Percentiles rank a stretch among this genome's conserved stretches.
These are phyloP conservation scores for Dryas integrifolia DNA, from an alignment of 331 rosid genomes.

Conservation along the genomic window DNA sequence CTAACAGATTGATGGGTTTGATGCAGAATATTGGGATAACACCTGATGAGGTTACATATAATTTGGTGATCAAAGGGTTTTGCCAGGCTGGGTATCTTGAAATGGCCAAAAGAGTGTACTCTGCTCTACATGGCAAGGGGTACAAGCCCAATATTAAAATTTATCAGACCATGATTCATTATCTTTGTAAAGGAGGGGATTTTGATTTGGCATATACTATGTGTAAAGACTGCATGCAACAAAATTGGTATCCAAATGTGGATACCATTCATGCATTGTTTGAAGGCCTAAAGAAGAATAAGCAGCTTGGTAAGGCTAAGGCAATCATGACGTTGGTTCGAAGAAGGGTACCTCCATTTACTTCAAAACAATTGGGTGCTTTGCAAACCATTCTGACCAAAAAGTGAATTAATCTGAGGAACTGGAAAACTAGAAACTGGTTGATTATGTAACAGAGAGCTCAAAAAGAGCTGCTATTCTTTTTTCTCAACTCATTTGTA, in stretches of 20 bases:
- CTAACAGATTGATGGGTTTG: constrained; percentile 44
- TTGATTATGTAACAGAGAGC: constrained; percentile 32
- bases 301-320: constrained; percentile 42
- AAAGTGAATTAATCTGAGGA: constrained; percentile 30
- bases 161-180: constrained; percentile 84
- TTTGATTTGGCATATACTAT: constrained; percentile 52
- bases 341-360: constrained; percentile 53
- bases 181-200: constrained; percentile 60
- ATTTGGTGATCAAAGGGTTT: constrained; percentile 74
- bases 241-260: constrained; percentile 63
- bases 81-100: constrained; percentile 50
- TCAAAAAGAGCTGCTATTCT: constrained; percentile 45
- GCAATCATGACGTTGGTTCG: constrained; percentile 41
- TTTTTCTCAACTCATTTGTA: constrained; percentile 41
- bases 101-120: constrained; percentile 68
- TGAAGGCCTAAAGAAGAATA: constrained; percentile 51
- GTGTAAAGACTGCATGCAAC: constrained; percentile 54
- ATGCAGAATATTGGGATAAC: constrained; percentile 47
- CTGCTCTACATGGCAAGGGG: constrained; percentile 43
- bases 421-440: constrained; percentile 20
- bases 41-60: constrained; percentile 65
- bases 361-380: constrained; percentile 37
- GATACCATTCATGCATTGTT: constrained; percentile 55
- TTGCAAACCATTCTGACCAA: constrained; percentile 34
- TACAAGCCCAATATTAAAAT: constrained; percentile 53